Evolutionary conservation across 805 yeast genomes (phyloP), one percentile per base, ranked within the genome.

Genomic region (Candida coleopterorum): DNA sequence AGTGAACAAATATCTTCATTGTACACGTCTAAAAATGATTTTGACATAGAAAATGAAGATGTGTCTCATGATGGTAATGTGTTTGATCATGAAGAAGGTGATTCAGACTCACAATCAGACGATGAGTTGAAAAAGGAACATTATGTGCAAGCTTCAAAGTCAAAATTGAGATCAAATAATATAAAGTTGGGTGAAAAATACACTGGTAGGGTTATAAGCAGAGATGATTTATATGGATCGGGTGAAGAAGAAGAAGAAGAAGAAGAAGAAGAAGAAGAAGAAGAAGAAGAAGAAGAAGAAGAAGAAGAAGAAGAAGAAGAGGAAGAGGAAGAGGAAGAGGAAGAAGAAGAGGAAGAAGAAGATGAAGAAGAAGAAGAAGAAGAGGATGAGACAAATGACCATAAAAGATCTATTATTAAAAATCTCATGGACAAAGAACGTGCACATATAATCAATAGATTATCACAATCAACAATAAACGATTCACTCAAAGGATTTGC

Each of bases 401-500:
- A 59, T 42, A 68, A 67, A 38, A 58, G 80, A 46, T 42, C 57
- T 6, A 73, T 72, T 44, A 57, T 85, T 30, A 72, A 77, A 35
- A 67, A 68, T 36, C 61, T 89, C 16, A 71, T 89, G 54, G 70
- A 76, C 4, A 66, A 68, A 25, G 96, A 86, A 56, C 76, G 85
- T 41, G 74, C 72, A 46, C 77, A 73, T 32, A 71, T 83, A 15
- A 68, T 82, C 4, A 65, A 64, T 29, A 72, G 84, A 50, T 63
- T 85, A 22, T 81, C 90, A 0, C 69, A 73, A n/a, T 65, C 89
- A 0, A 77, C 83, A 2, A 76, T 80, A 38, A 64, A 72, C 9
- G 96, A 89, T 58, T 85, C 95, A 0, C 60, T 81, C 18, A 90
- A 89, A 53, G 97, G 97, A 1, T 80, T 72, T 50, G 79, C 93